These are phyloP conservation scores for Amanita polypyramis DNA, from an alignment of 768 basidiomycete genomes.

Conservation along the genomic window DNA sequence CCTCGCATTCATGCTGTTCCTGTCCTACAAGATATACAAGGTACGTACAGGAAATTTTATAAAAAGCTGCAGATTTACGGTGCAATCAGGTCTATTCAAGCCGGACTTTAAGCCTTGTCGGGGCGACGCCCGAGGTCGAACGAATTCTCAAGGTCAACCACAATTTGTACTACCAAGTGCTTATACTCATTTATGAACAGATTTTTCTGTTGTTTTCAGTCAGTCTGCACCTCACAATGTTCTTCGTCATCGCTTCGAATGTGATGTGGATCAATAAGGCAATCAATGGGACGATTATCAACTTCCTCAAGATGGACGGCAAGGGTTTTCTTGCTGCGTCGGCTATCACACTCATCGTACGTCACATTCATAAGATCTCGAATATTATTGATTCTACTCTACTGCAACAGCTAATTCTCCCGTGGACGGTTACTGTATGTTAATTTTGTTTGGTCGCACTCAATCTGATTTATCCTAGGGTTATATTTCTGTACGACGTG, in stretches of 20 bases:
- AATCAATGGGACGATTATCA: slow-evolving; percentile 24
- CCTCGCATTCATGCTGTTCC: slow-evolving; percentile 24
- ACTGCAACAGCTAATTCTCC: slow-evolving; percentile 25
- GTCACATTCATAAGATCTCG: slow-evolving; percentile 9
- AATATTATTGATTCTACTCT: neutral
- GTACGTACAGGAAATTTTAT: slow-evolving; percentile 15
- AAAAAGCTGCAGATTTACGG: neutral
- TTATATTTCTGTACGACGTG: slow-evolving; percentile 35
- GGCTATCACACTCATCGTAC: slow-evolving; percentile 28
- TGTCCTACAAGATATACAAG: slow-evolving; percentile 33
- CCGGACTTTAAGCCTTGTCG: slow-evolving; percentile 38
- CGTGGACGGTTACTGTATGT: slow-evolving; percentile 37
- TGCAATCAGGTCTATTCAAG: slow-evolving; percentile 29
- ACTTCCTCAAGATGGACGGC: slow-evolving; percentile 22
- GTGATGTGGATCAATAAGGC: slow-evolving; percentile 42
- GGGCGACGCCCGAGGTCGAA: slow-evolving; percentile 32
- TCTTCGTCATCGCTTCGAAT: slow-evolving; percentile 37
- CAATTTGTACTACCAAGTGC: too few relatives aligned
- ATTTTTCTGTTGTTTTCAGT: slow-evolving; percentile 39
- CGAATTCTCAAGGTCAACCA: slow-evolving; percentile 32
- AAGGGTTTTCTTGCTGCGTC: slow-evolving; percentile 32
- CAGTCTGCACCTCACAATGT: slow-evolving; percentile 34
- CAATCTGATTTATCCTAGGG: slow-evolving; percentile 24
- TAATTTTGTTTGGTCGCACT: neutral
- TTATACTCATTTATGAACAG: slow-evolving; percentile 15